Evolutionary conservation across 1,284 basidiomycete genomes (phyloP).

Genomic region (Leccinum pachyderme): DNA sequence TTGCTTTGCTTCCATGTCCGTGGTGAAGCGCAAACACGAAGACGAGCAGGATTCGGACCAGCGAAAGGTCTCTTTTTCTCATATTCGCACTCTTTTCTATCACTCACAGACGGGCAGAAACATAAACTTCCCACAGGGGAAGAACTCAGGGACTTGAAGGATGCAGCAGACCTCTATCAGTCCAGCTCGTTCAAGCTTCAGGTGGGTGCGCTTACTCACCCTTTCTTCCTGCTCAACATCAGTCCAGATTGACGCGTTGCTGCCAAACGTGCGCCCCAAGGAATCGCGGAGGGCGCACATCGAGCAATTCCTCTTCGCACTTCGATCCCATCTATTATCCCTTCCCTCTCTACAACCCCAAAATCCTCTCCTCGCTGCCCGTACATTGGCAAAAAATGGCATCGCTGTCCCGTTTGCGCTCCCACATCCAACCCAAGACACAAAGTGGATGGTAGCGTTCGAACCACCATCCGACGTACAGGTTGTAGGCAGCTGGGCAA

Average conservation of each 20-base stretch:
- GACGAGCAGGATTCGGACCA: slow-evolving; percentile 4
- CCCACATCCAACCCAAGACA: slow-evolving; percentile 65
- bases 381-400: slow-evolving; percentile 49
- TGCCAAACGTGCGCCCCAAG: slow-evolving; percentile 75
- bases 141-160: slow-evolving; percentile 75
- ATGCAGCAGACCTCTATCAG: slow-evolving; percentile 76
- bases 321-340: slow-evolving; percentile 59
- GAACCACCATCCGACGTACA: slow-evolving; percentile 64
- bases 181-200: slow-evolving; percentile 87
- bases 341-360: slow-evolving; percentile 58
- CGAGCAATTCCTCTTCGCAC: slow-evolving; percentile 60
- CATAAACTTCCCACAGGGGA: slow-evolving; percentile 61
- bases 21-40: slow-evolving; percentile 35
- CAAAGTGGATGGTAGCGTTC: slow-evolving; percentile 76
- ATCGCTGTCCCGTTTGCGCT: slow-evolving; percentile 62
- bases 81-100: no score
- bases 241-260: slow-evolving; percentile 73
- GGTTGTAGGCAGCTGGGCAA: slow-evolving; percentile 77
- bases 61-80: slow-evolving; percentile 9
- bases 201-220: slow-evolving; percentile 39
- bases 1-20: neutral
- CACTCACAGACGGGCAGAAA: slow-evolving; percentile 18
- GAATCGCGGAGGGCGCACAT: slow-evolving; percentile 50
- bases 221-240: neutral
- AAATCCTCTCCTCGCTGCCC: slow-evolving; percentile 64